These are phyloP conservation scores for Somion occarium DNA, from an alignment of 1,284 basidiomycete species.

Conservation along the genomic window DNA sequence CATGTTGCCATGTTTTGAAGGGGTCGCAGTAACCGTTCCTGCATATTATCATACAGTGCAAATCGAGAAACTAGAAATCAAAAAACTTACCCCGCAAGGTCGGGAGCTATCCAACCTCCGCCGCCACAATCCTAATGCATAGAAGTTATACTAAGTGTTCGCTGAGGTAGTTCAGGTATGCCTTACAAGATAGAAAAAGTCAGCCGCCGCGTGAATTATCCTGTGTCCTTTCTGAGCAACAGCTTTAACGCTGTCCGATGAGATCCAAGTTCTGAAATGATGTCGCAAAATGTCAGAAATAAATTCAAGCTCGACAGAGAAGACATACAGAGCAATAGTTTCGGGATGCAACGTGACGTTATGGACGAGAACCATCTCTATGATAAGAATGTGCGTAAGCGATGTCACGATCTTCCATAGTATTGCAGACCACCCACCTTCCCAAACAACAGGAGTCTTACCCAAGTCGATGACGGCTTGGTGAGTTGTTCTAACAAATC, in stretches of 20 bases:
- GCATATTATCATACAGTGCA: no score
- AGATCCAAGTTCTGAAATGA: no score
- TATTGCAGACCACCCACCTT: slow-evolving; percentile 35
- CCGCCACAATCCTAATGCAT: slow-evolving; percentile 70
- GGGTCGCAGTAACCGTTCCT: slow-evolving; percentile 62
- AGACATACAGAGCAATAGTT: slow-evolving; percentile 62
- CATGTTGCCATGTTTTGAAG: slow-evolving; percentile 69
- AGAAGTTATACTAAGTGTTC: neutral
- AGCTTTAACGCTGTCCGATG: no score
- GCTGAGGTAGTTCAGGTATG: neutral
- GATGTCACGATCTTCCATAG: neutral
- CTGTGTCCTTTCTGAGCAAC: no score
- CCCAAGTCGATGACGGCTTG: slow-evolving; percentile 34
- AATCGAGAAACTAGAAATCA: no score
- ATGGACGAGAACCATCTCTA: slow-evolving; percentile 68
- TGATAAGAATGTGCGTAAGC: neutral
- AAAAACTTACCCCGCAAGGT: slow-evolving; percentile 20
- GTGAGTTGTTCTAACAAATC: slow-evolving; percentile 57
- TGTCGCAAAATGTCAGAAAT: no score
- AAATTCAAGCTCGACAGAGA: neutral
- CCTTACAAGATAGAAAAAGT: slow-evolving; percentile 28
- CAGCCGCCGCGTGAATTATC: slow-evolving; percentile 22
- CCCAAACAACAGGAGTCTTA: slow-evolving; percentile 69
- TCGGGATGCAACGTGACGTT: slow-evolving; percentile 58
- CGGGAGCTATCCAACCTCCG: slow-evolving; percentile 68